Conservation (phyloP, 2,329 filamentous ascomycete species). For the Fusarium hainanense region DNA sequence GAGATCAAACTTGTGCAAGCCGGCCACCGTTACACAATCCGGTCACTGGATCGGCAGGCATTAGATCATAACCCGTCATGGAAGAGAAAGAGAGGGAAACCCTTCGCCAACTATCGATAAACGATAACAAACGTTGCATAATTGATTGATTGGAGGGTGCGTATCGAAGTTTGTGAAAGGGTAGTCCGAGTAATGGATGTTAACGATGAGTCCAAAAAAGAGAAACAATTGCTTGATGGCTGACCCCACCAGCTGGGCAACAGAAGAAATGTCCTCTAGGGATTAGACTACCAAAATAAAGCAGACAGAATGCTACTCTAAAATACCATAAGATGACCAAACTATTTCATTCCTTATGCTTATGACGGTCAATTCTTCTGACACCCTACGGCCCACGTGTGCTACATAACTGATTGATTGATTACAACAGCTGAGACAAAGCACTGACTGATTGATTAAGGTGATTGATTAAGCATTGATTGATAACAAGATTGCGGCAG, state of each 20-base stretch:
- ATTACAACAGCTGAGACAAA: slow-evolving; percentile 27
- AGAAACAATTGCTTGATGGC: slow-evolving; percentile 1
- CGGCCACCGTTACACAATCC: slow-evolving; percentile 23
- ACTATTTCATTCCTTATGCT: too few relatives aligned
- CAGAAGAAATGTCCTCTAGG: too few relatives aligned
- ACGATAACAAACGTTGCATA: slow-evolving; percentile 23
- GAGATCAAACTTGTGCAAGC: neutral
- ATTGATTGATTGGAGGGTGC: neutral
- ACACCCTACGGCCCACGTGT: slow-evolving; percentile 2
- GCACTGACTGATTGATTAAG: slow-evolving; percentile 33
- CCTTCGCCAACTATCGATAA: slow-evolving; percentile 13
- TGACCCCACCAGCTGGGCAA: neutral
- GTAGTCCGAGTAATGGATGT: neutral
- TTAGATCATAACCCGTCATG: slow-evolving; percentile 40
- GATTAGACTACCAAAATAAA: too few relatives aligned
- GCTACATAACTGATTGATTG: slow-evolving; percentile 15
- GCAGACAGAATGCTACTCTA: too few relatives aligned
- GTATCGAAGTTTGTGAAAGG: slow-evolving; percentile 1
- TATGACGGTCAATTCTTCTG: too few relatives aligned
- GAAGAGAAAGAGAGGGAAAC: slow-evolving; percentile 24
- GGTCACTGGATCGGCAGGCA: slow-evolving; percentile 40
- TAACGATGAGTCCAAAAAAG: neutral
- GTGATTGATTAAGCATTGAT: slow-evolving; percentile 38
- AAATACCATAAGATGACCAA: too few relatives aligned
- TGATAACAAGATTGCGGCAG: slow-evolving; percentile 35